These are phyloP conservation scores for Protomyces inouyei DNA, from an alignment of 1,139 yeast species.

Conservation along the genomic window DNA sequence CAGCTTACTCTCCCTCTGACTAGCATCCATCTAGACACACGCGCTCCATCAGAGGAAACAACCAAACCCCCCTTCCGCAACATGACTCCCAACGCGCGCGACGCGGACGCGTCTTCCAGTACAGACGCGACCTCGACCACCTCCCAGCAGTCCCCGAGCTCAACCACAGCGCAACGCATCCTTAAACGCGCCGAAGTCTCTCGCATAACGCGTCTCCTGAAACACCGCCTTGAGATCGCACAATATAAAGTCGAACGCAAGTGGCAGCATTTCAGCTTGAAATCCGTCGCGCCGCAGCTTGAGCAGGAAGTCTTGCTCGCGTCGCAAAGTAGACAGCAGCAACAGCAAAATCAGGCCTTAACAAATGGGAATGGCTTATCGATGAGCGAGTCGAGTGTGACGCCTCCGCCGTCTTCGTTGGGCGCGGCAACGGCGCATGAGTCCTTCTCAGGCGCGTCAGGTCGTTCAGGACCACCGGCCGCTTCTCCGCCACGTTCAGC, in stretches of 20 bases:
- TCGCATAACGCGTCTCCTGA: constrained; percentile 41
- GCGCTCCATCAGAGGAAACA: too few relatives aligned
- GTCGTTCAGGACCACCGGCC: neutral
- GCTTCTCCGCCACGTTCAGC: constrained; percentile 12
- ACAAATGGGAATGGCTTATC: neutral
- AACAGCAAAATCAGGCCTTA: neutral
- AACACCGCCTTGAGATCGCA: constrained; percentile 44
- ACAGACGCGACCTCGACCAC: neutral
- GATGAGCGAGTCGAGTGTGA: neutral
- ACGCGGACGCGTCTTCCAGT: neutral
- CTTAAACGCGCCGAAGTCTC: constrained; percentile 30
- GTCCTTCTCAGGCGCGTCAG: neutral
- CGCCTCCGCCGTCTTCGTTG: neutral
- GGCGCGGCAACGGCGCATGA: neutral
- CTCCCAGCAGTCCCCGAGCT: neutral
- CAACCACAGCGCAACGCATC: constrained; percentile 24
- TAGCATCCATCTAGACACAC: too few relatives aligned
- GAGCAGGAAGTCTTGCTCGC: constrained; percentile 31
- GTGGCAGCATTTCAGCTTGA: constrained; percentile 42
- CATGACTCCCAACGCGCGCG: neutral
- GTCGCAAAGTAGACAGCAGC: neutral
- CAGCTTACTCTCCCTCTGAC: too few relatives aligned
- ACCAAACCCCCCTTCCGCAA: neutral
- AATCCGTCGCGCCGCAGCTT: constrained; percentile 40
- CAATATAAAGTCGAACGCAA: constrained; percentile 44